These are phyloP conservation scores for Nyssa sinensis DNA, from an alignment of 148 eudicot species.

Conservation along the genomic window DNA sequence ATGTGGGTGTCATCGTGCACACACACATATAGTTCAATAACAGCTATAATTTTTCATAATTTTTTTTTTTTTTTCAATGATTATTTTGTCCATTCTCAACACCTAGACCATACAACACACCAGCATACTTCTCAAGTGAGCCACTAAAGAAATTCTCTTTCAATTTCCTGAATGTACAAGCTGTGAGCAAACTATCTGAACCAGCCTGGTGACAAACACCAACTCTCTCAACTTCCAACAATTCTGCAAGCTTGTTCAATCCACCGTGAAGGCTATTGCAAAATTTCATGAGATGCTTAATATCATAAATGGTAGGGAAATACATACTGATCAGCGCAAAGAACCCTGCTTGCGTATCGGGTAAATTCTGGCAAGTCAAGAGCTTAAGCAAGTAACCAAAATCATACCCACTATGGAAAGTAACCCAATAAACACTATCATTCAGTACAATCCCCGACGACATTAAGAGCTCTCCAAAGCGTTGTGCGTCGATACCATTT, in stretches of 20 bases:
- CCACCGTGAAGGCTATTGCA: conserved; percentile 44
- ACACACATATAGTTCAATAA: not conserved
- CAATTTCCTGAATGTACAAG: conserved; percentile 49
- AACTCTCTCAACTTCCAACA: conserved; percentile 45
- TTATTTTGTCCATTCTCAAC: conserved; percentile 31
- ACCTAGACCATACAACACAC: conserved; percentile 51
- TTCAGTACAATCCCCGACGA: conserved; percentile 54
- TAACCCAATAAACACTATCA: conserved; percentile 49
- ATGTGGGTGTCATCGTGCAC: conserved; percentile 16
- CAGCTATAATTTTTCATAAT: not conserved
- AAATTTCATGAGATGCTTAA: conserved; percentile 48
- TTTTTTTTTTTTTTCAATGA: conserved; percentile 16
- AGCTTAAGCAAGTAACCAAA: conserved; percentile 60
- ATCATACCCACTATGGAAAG: conserved; percentile 57
- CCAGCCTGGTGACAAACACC: conserved; percentile 51
- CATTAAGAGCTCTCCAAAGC: conserved; percentile 57
- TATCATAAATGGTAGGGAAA: conserved; percentile 43
- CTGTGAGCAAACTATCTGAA: conserved; percentile 51
- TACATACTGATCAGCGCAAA: conserved; percentile 39
- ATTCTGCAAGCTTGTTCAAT: conserved; percentile 41
- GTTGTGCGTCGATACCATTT: conserved; percentile 41
- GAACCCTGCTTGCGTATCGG: conserved; percentile 45
- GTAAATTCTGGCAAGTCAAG: conserved; percentile 40
- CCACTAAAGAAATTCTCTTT: conserved; percentile 40
- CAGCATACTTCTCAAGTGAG: conserved; percentile 45